Percentiles rank a stretch among this genome's conserved stretches.
Conservation (phyloP, 768 basidiomycete species). For the Mycena rosella region DNA sequence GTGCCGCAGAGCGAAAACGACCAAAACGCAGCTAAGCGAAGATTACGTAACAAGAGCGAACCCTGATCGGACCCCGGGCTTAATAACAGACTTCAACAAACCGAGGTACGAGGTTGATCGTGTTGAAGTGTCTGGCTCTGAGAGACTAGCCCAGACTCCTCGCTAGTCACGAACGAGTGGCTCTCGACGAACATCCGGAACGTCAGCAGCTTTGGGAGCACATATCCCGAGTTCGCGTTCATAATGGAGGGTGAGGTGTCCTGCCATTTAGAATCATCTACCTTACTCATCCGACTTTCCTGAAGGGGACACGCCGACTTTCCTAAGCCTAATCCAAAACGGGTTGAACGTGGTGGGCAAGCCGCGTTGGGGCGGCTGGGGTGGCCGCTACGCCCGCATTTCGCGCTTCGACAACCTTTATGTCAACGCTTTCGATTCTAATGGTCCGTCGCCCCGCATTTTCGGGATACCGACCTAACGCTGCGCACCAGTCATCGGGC, state of each 20-base stretch:
- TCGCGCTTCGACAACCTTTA: conserved; percentile 9
- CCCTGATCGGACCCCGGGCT: too few species aligned
- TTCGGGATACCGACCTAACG: too few species aligned
- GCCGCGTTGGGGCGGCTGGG: conserved; percentile 33
- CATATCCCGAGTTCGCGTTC: conserved; percentile 29
- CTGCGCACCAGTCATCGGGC: conserved; percentile 17
- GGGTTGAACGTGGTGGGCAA: conserved; percentile 27
- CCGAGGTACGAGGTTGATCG: too few species aligned
- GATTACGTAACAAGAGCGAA: too few species aligned
- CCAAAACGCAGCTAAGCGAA: too few species aligned
- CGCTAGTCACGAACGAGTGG: conserved; percentile 32
- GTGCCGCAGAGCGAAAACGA: too few species aligned
- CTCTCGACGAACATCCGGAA: conserved; percentile 29
- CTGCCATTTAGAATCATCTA: background rate
- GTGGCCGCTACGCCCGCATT: conserved; percentile 29
- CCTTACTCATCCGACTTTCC: background rate
- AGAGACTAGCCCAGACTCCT: conserved; percentile 29
- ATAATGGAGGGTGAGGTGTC: conserved; percentile 28
- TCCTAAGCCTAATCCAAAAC: conserved; percentile 31
- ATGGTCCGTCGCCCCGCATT: background rate
- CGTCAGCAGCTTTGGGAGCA: conserved; percentile 24
- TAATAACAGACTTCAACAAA: too few species aligned
- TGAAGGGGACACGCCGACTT: conserved; percentile 29
- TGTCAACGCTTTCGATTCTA: conserved; percentile 21
- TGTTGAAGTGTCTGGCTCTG: too few species aligned